These are phyloP conservation scores for Nannizzia gypsea DNA, from an alignment of 2,329 filamentous ascomycete species.

Conservation along the genomic window DNA sequence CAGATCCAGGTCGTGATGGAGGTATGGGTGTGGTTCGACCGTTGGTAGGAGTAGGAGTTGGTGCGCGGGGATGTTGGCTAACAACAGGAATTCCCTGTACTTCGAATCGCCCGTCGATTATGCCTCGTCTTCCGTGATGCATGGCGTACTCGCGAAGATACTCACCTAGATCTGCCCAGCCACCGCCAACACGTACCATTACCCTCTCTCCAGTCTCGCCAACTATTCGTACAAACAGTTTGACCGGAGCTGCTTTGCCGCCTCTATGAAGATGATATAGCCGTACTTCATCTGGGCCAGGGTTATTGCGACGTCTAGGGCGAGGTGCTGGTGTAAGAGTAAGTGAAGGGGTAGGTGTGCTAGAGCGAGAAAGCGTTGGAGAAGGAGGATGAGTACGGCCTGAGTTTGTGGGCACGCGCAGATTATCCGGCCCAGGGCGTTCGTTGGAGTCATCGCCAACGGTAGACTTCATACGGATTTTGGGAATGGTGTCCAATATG, in stretches of 20 bases:
- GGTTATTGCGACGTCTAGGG: conserved; percentile 21
- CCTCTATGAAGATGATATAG: conserved; percentile 82
- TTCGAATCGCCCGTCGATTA: conserved; percentile 45
- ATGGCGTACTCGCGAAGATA: conserved; percentile 87
- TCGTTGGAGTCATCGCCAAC: conserved; percentile 29
- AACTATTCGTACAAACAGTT: conserved; percentile 85
- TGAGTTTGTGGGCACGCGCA: not conserved
- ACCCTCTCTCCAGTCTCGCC: conserved; percentile 83
- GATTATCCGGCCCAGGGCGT: conserved; percentile 19
- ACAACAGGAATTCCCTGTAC: conserved; percentile 35
- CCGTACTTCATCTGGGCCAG: conserved; percentile 47
- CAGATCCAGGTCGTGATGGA: conserved; percentile 26
- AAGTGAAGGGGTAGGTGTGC: conserved; percentile 54
- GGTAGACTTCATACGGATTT: conserved; percentile 58
- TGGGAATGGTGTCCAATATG: conserved; percentile 65
- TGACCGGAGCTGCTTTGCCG: conserved; percentile 77
- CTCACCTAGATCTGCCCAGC: conserved; percentile 95
- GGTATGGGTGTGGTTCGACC: conserved; percentile 23
- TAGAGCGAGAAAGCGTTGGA: conserved; percentile 33
- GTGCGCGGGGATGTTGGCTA: conserved; percentile 10
- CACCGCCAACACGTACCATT: conserved; percentile 94
- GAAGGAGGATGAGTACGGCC: conserved; percentile 19
- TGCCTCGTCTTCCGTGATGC: conserved; percentile 69
- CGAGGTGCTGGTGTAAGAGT: conserved; percentile 51
- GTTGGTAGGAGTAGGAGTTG: conserved; percentile 11